phyloP scores from a whole-genome alignment of 192 early-diverging fungal genomes.

The Phycomyces blakesleeanus region DNA sequence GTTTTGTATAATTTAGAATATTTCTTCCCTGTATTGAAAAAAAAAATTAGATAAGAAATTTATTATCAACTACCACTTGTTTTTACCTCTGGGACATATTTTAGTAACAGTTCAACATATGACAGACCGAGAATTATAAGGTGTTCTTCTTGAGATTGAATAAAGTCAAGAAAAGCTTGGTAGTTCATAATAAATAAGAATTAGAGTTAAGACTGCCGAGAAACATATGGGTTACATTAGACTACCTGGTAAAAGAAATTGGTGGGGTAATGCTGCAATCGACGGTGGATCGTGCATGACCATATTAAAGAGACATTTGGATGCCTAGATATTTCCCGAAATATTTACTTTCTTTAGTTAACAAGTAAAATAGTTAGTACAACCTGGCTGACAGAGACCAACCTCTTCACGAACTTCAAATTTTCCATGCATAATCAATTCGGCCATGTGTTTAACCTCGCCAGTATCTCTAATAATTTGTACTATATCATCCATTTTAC shows the following conservation, averaged over 20 bases:
- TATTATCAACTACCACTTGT: no score
- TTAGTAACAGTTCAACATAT: conserved; percentile 54
- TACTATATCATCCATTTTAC: conserved; percentile 32
- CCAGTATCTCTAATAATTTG: conserved; percentile 50
- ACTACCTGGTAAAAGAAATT: background rate
- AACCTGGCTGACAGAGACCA: background rate
- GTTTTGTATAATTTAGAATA: no score
- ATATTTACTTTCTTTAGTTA: no score
- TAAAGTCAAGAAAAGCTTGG: conserved; percentile 51
- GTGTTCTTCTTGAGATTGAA: conserved; percentile 59
- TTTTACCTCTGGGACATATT: conserved; percentile 39
- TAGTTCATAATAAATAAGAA: conserved; percentile 5
- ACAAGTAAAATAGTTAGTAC: background rate
- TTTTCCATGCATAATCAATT: conserved; percentile 53
- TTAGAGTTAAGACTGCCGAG: background rate
- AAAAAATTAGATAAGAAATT: no score
- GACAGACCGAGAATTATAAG: conserved; percentile 60
- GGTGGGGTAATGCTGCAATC: background rate
- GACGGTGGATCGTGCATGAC: background rate
- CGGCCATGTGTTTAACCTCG: conserved; percentile 47
- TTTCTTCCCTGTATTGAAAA: no score
- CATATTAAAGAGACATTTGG: conserved; percentile 21
- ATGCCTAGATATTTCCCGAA: conserved; percentile 15
- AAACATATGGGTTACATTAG: background rate
- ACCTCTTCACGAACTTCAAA: conserved; percentile 71